Evolutionary conservation across 140 eudicot species (phyloP).

Genomic region (Bidens hawaiensis): DNA sequence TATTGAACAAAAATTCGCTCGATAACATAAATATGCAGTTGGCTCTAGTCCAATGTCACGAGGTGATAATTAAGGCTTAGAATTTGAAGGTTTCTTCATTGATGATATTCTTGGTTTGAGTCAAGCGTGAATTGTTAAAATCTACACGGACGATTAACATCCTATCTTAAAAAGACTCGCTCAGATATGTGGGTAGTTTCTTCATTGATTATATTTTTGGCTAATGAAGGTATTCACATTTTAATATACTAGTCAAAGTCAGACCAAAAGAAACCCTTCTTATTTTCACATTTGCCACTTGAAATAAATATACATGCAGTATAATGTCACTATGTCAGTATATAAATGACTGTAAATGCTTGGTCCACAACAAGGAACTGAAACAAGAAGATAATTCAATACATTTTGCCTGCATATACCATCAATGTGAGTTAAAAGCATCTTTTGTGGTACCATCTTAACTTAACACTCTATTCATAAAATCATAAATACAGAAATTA

Average conservation of each 20-base stretch:
- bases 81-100: too few species aligned
- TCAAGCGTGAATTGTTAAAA: too few species aligned
- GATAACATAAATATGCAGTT: too few species aligned
- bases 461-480: too few species aligned
- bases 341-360: not conserved
- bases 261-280: not conserved
- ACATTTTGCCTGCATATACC: not conserved
- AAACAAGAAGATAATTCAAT: constrained; percentile 1
- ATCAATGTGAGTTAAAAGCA: constrained; percentile 1
- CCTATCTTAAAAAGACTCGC: too few species aligned
- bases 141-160: too few species aligned
- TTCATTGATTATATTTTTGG: not conserved
- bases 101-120: too few species aligned
- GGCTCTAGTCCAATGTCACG: too few species aligned
- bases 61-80: too few species aligned
- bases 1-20: too few species aligned
- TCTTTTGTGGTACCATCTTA: not conserved
- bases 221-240: constrained; percentile 8
- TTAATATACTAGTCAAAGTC: constrained; percentile 4
- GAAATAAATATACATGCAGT: not conserved
- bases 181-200: too few species aligned
- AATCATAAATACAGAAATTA: not conserved
- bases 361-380: constrained; percentile 4
- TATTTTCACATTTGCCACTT: constrained; percentile 12
- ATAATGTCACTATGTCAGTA: not conserved